phyloP scores from a whole-genome alignment of 768 basidiomycete species.

The Psilocybe cubensis region DNA sequence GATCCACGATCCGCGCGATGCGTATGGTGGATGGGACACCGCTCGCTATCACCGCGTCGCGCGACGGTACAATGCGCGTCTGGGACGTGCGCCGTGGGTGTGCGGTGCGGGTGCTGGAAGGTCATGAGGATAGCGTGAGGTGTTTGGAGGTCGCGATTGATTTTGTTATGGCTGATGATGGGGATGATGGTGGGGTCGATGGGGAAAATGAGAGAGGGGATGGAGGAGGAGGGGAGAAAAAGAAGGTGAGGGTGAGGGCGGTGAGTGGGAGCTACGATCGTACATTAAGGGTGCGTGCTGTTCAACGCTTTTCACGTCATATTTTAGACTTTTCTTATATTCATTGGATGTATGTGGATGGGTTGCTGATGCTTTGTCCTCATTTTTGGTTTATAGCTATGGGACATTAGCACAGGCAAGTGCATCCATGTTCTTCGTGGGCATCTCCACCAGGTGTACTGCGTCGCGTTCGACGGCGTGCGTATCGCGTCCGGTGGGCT shows the following conservation, averaged over 20 bases:
- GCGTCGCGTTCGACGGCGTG: slow-evolving; percentile 87
- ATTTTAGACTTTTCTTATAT: background rate
- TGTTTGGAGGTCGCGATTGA: slow-evolving; percentile 94
- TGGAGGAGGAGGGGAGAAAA: too few species aligned
- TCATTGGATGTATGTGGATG: too few species aligned
- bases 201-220: too few species aligned
- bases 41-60: slow-evolving; percentile 87
- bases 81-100: slow-evolving; percentile 92
- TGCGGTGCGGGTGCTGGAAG: slow-evolving; percentile 64
- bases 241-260: slow-evolving; percentile 77
- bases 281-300: slow-evolving; percentile 70
- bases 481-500: slow-evolving; percentile 85
- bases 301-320: background rate
- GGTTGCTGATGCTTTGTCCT: background rate
- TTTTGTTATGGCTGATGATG: too few species aligned
- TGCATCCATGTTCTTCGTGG: slow-evolving; percentile 83
- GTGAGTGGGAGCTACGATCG: slow-evolving; percentile 95
- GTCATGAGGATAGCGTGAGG: slow-evolving; percentile 83
- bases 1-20: slow-evolving; percentile 89
- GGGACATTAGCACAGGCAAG: slow-evolving; percentile 89
- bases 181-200: too few species aligned
- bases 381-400: slow-evolving; percentile 53
- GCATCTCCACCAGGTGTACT: slow-evolving; percentile 89
- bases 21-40: slow-evolving; percentile 87
- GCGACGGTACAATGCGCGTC: slow-evolving; percentile 84